These are phyloP conservation scores for Scutellaria barbata DNA, from an alignment of 257 asterid species.

Conservation along the genomic window DNA sequence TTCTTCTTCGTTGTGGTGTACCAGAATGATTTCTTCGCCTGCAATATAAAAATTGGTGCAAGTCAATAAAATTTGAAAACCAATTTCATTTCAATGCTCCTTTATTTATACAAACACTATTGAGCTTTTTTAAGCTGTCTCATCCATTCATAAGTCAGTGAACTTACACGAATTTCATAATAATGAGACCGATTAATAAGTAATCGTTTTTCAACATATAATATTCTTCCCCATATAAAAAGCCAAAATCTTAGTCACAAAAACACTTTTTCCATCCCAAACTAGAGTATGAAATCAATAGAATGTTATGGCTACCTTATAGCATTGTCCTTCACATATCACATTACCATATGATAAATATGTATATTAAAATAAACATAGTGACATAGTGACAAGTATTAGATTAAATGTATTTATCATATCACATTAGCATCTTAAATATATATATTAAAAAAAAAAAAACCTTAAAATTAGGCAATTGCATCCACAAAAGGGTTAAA, in stretches of 20 bases:
- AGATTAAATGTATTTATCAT: too few relatives aligned
- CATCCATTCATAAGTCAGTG: constrained; percentile 24
- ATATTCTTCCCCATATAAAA: neutral
- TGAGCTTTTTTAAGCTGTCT: constrained; percentile 11
- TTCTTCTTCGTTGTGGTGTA: constrained; percentile 55
- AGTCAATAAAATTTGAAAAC: constrained; percentile 3
- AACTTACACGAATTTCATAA: neutral
- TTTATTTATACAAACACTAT: neutral
- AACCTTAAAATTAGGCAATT: constrained; percentile 10
- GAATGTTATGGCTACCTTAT: neutral
- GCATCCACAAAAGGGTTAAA: constrained; percentile 1
- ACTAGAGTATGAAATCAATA: neutral
- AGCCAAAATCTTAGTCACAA: too few relatives aligned
- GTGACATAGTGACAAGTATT: too few relatives aligned
- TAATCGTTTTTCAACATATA: neutral
- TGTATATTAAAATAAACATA: too few relatives aligned
- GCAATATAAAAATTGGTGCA: constrained; percentile 23
- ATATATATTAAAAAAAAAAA: too few relatives aligned
- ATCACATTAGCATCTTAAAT: too few relatives aligned
- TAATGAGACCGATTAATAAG: neutral
- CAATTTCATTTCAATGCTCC: neutral
- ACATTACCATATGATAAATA: neutral
- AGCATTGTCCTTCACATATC: neutral
- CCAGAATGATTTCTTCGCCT: constrained; percentile 68
- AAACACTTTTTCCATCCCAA: neutral